These are phyloP conservation scores for Mycena galopus DNA, from an alignment of 768 basidiomycete genomes.

Conservation along the genomic window DNA sequence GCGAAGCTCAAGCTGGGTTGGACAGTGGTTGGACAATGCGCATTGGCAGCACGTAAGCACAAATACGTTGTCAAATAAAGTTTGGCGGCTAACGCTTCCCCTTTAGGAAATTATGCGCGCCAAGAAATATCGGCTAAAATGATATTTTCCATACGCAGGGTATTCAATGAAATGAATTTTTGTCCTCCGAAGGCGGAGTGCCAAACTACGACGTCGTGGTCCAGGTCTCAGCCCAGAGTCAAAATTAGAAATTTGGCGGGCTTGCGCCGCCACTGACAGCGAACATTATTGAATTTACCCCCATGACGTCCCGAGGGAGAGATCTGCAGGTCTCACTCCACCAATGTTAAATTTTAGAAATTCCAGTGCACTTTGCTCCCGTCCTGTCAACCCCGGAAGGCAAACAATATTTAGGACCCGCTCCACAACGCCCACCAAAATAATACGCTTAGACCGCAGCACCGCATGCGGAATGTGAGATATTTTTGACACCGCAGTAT, in stretches of 20 bases:
- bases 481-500: neutral
- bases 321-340: constrained; percentile 18
- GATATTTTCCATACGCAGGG: no score
- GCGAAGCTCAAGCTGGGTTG: constrained; percentile 6
- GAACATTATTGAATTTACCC: neutral
- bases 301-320: constrained; percentile 6
- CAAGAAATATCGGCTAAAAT: no score
- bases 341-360: neutral
- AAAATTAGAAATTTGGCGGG: no score
- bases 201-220: no score
- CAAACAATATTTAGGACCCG: neutral
- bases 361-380: neutral
- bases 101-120: neutral
- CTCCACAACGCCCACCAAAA: constrained; percentile 27
- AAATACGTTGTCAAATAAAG: constrained; percentile 37
- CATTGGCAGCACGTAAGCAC: constrained; percentile 21
- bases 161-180: no score
- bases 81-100: constrained; percentile 21
- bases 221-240: no score
- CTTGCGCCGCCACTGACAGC: no score
- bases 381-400: constrained; percentile 16
- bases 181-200: no score
- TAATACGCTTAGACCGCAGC: constrained; percentile 29
- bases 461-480: neutral
- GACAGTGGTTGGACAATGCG: neutral